phyloP scores from a whole-genome alignment of 345 rosid genomes.

The thale cress (Arabidopsis thaliana) region TAIR10.1 NC_003070.9:9831501-9832000 shows the following conservation, averaged over 20 bases:
- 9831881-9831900: neutral
- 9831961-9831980: slow-evolving; percentile 47
- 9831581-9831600: slow-evolving; percentile 3
- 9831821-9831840: slow-evolving; percentile 42
- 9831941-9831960: slow-evolving; percentile 47
- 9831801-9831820: slow-evolving; percentile 39
- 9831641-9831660: neutral
- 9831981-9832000: slow-evolving; percentile 36
- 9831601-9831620: neutral
- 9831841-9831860: slow-evolving; percentile 29
- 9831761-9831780: neutral
- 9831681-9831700: slow-evolving; percentile 3
- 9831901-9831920: slow-evolving; percentile 32
- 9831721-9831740: neutral
- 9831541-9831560: slow-evolving; percentile 12
- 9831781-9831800: slow-evolving; percentile 20
- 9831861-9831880: neutral
- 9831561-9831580: slow-evolving; percentile 22
- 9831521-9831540: slow-evolving; percentile 21
- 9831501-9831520: slow-evolving; percentile 42
- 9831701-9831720: slow-evolving; percentile 25
- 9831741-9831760: slow-evolving; percentile 23
- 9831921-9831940: slow-evolving; percentile 37
- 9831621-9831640: neutral
- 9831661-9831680: neutral